Percentiles rank a stretch among this genome's conserved stretches.
Conservation (phyloP, 495 filamentous ascomycete species). For the Platismatia glauca region DNA sequence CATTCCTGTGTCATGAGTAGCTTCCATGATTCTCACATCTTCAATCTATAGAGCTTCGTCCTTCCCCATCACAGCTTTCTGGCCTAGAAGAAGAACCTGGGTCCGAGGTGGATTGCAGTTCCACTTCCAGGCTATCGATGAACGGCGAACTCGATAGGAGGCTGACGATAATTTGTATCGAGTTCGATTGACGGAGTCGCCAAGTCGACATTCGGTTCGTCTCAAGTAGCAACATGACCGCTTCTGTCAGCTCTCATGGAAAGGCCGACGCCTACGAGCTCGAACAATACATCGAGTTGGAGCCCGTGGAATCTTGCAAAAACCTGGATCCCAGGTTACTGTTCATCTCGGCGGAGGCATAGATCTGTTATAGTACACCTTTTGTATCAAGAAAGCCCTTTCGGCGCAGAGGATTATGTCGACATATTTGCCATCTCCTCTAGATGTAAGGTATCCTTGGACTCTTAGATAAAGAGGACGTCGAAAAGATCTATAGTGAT, state of each 20-base stretch:
- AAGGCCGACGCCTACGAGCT: not conserved
- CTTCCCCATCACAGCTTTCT: not conserved
- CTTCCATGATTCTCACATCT: not conserved
- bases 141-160: not conserved
- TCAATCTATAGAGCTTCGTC: not conserved
- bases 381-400: not conserved
- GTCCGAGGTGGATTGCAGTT: not conserved
- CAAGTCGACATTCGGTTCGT: not conserved
- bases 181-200: no score
- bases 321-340: not conserved
- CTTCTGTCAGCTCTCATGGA: not conserved
- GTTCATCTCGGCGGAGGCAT: not conserved
- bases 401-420: not conserved
- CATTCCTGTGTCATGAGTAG: not conserved
- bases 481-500: not conserved
- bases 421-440: not conserved
- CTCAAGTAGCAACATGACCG: not conserved
- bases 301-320: not conserved
- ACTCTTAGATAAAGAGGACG: not conserved
- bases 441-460: not conserved
- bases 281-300: not conserved
- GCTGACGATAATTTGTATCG: not conserved
- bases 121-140: not conserved
- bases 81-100: not conserved
- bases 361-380: not conserved